Percentiles rank a stretch among this genome's conserved stretches.
phyloP scores from a whole-genome alignment of 805 yeast species.

The Candida coleopterorum region DNA sequence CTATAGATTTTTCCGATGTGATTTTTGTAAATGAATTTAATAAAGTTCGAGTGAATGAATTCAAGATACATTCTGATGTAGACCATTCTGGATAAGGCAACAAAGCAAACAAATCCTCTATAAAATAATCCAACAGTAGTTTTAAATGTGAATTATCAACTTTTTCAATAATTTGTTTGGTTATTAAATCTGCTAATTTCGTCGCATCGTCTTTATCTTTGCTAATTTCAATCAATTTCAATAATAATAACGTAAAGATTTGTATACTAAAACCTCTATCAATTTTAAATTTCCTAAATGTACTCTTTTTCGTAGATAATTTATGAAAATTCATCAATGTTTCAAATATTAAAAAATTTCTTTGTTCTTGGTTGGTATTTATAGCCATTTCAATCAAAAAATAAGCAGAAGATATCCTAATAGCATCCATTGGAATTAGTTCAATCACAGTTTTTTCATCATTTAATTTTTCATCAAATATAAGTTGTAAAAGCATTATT shows the following conservation, averaged over 20 bases:
- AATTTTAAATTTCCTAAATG: constrained; percentile 40
- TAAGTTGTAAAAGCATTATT: constrained; percentile 39
- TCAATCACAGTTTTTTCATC: constrained; percentile 19
- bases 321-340: constrained; percentile 47
- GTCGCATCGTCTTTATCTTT: not conserved
- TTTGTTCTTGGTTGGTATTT: constrained; percentile 41
- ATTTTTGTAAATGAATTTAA: constrained; percentile 32
- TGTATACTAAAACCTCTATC: constrained; percentile 47
- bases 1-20: not conserved
- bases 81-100: constrained; percentile 59
- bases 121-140: constrained; percentile 45
- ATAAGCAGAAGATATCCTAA: constrained; percentile 24
- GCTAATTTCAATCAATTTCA: constrained; percentile 19
- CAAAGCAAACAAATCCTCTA: constrained; percentile 52
- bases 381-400: constrained; percentile 31
- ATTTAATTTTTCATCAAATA: constrained; percentile 34
- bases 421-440: constrained; percentile 17
- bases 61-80: constrained; percentile 48
- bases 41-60: constrained; percentile 40
- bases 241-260: constrained; percentile 41
- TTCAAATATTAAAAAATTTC: constrained; percentile 59
- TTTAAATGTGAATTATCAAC: constrained; percentile 10
- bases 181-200: constrained; percentile 5
- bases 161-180: not conserved
- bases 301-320: constrained; percentile 41